A percentile compares a stretch with the other conserved stretches of the same genome.
phyloP scores from a whole-genome alignment of 164 flowering plant genomes.

The Platanus orientalis region DNA sequence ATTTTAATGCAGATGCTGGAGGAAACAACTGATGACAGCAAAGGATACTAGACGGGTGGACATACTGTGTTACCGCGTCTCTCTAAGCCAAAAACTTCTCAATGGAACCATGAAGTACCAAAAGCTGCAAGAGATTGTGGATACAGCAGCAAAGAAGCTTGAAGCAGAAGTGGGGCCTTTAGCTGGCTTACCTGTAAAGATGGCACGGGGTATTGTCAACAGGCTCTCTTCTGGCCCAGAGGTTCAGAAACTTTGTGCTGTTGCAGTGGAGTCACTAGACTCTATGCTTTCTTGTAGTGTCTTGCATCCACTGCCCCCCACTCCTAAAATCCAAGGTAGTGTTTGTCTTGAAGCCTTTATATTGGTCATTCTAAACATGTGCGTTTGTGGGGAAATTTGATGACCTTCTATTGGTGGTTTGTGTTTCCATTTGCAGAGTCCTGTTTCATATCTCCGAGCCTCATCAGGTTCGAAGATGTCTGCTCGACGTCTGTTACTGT shows the following conservation, averaged over 20 bases:
- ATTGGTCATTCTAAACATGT: not conserved
- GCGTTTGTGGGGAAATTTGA: not conserved
- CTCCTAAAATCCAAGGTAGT: constrained; percentile 29
- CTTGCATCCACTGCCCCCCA: constrained; percentile 17
- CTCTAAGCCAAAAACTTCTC: constrained; percentile 69
- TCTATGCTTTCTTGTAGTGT: constrained; percentile 28
- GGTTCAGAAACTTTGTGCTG: constrained; percentile 74
- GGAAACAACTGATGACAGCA: constrained; percentile 72
- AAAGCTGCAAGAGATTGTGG: constrained; percentile 54
- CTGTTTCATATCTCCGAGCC: constrained; percentile 18
- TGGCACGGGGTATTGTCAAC: constrained; percentile 88
- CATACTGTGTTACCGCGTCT: constrained; percentile 72
- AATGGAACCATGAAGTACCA: constrained; percentile 49
- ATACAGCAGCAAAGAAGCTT: constrained; percentile 65
- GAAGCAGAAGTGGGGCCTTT: constrained; percentile 84
- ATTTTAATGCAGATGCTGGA: constrained; percentile 59
- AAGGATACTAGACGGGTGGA: constrained; percentile 92
- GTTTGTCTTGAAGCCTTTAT: not conserved
- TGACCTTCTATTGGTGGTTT: not conserved
- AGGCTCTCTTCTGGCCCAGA: constrained; percentile 87
- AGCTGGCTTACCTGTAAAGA: constrained; percentile 67
- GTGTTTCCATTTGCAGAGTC: constrained; percentile 31
- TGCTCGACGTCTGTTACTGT: constrained; percentile 54
- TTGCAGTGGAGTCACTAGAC: constrained; percentile 61
- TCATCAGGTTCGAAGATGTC: constrained; percentile 57